These are phyloP conservation scores for Hypoxylon trugodes DNA, from an alignment of 495 filamentous ascomycete species.

Conservation along the genomic window DNA sequence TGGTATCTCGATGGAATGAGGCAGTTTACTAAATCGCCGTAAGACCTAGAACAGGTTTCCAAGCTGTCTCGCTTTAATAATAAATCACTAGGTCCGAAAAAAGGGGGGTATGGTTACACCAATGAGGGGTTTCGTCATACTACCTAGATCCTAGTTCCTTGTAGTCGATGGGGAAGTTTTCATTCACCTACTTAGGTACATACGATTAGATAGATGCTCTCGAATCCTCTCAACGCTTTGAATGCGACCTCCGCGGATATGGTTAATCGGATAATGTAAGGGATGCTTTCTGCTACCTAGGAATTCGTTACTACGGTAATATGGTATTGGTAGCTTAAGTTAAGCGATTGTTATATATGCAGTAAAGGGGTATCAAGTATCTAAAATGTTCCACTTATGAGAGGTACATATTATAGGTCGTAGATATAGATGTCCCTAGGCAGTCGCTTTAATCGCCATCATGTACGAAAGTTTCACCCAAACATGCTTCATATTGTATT, in stretches of 20 bases:
- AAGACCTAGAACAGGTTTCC: neutral
- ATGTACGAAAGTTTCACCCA: too few species aligned
- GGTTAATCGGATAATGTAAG: too few species aligned
- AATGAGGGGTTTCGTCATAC: neutral
- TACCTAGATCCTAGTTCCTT: too few species aligned
- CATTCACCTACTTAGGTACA: too few species aligned
- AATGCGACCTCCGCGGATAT: too few species aligned
- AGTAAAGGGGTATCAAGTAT: neutral
- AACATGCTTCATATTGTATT: constrained; percentile 17
- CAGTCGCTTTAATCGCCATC: neutral
- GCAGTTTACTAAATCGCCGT: neutral
- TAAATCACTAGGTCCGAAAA: neutral
- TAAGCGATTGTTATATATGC: neutral
- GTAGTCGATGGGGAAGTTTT: too few species aligned
- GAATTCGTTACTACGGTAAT: too few species aligned
- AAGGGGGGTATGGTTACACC: neutral
- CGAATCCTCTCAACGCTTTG: too few species aligned
- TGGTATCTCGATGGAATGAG: neutral
- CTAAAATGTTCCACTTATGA: neutral
- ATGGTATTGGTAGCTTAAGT: too few species aligned
- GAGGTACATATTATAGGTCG: neutral
- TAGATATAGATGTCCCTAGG: too few species aligned
- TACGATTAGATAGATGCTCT: too few species aligned
- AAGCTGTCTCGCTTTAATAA: neutral
- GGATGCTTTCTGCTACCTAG: too few species aligned